phyloP scores from a whole-genome alignment of 495 filamentous ascomycete species.

The Bacidia gigantensis region DNA sequence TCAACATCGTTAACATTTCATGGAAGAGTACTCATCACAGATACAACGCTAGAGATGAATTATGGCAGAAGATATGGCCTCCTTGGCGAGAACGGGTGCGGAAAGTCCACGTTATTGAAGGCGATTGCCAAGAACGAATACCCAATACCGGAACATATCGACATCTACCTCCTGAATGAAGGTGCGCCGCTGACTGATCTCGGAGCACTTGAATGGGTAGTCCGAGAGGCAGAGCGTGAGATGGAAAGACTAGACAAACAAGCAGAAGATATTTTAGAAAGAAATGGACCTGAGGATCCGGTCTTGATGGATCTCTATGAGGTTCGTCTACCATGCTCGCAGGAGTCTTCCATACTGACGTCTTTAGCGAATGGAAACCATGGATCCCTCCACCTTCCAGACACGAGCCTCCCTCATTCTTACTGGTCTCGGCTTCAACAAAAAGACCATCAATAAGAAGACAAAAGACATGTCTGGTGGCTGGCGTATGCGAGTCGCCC shows the following conservation, averaged over 20 bases:
- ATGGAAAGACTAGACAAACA: conserved; percentile 74
- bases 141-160: conserved; percentile 89
- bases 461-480: conserved; percentile 99
- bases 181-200: conserved; percentile 82
- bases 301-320: conserved; percentile 94
- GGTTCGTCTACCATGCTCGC: too few species aligned
- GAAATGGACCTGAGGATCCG: conserved; percentile 79
- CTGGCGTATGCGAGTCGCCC: conserved; percentile 98
- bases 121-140: conserved; percentile 87
- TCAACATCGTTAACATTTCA: conserved; percentile 92
- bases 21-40: conserved; percentile 86
- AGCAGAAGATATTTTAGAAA: conserved; percentile 83
- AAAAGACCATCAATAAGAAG: conserved; percentile 90
- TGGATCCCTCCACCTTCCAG: conserved; percentile 99
- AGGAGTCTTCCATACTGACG: conserved; percentile 26
- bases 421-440: conserved; percentile 99
- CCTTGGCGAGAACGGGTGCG: conserved; percentile 96
- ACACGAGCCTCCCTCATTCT: conserved; percentile 92
- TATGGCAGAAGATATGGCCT: conserved; percentile 88
- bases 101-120: conserved; percentile 94
- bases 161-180: conserved; percentile 97
- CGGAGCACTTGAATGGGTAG: conserved; percentile 93
- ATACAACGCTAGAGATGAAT: conserved; percentile 85
- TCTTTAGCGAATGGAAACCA: conserved; percentile 82
- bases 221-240: conserved; percentile 88